Evolutionary conservation across 306 rosid species (phyloP), one percentile per base, ranked within the genome.

Genomic region (Trifolium repens): DNA sequence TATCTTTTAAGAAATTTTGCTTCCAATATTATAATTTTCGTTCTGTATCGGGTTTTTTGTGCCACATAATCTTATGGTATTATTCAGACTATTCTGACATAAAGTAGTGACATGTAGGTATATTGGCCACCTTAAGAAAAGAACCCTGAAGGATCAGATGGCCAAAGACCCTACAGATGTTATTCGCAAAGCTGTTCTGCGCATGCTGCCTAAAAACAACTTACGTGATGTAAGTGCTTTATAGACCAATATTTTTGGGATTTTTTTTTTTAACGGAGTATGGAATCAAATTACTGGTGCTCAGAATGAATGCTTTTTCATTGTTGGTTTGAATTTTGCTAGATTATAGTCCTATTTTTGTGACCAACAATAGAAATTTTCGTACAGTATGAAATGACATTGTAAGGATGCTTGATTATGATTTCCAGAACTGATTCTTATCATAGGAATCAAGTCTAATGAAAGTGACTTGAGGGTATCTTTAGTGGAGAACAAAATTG

Each of bases 141-240:
- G 98, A 82, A 90, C 71, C 54, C 82, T 91, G 69, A 90, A 90
- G 86, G 97, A 90, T 76, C 97, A 94, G 89, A 79, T 94, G 90
- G 87, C 83, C 66, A 90, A 89, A 77, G 98, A 94, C 73, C 97
- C 98, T 15, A 89, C 98, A 11, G 98, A 94, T 74, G 98, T 91
- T 42, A 91, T 94, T 60, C 96, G 94, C 80, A 94, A 91, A 90
- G 98, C 98, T 74, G 89, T 94, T 49, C 65, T 88, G 43, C 98
- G 98, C 67, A 94, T 94, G 98, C 89, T 94, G 67, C 98, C 96
- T 4, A 87, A 89, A 88, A 94, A 94, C 86, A 94, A 94, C 83
- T 63, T 91, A 74, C 96, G 98, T 37, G 92, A 91, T 71, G 97
- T 94, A 66, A 84, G 98, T 87, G 60, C 65, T 7, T 19, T 66